phyloP scores from a whole-genome alignment of 139 green algal species.

The Desmodesmus armatus region DNA sequence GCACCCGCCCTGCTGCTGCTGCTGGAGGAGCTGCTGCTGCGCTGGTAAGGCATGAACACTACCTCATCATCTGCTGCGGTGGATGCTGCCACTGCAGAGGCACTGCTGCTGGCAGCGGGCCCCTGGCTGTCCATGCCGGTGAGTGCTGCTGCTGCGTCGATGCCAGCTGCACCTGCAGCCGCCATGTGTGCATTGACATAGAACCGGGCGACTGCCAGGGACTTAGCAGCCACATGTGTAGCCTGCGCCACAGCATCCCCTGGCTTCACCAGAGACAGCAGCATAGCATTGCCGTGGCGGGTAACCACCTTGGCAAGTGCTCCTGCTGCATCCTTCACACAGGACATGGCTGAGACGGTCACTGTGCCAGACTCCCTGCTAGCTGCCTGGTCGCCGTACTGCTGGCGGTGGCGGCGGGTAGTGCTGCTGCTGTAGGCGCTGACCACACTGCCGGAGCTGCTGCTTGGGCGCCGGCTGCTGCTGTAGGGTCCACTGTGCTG shows the following conservation, averaged over 20 bases:
- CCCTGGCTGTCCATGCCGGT: slow-evolving; percentile 1
- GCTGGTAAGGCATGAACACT: slow-evolving; percentile 36
- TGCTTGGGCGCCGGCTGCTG: slow-evolving; percentile 34
- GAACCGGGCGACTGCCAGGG: slow-evolving; percentile 44
- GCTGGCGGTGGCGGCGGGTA: background rate
- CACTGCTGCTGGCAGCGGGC: background rate
- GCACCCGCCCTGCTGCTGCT: background rate
- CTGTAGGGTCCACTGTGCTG: background rate
- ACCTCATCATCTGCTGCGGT: slow-evolving; percentile 10
- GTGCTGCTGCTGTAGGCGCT: background rate
- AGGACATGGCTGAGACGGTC: slow-evolving; percentile 25
- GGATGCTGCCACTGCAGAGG: background rate
- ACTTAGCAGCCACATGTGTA: slow-evolving; percentile 47
- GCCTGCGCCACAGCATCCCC: background rate
- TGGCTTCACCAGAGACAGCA: slow-evolving; percentile 16
- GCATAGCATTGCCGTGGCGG: slow-evolving; percentile 34
- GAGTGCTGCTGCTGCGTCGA: slow-evolving; percentile 31
- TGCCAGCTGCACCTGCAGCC: slow-evolving; percentile 28
- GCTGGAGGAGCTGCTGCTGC: background rate
- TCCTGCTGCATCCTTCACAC: slow-evolving; percentile 45
- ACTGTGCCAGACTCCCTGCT: slow-evolving; percentile 11
- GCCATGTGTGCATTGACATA: slow-evolving; percentile 46
- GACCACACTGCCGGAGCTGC: slow-evolving; percentile 20
- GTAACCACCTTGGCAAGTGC: slow-evolving; percentile 43
- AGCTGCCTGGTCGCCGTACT: background rate